These are phyloP conservation scores for Andalucia godoyi DNA, from an alignment of 78 protist genomes.

Conservation along the genomic window DNA sequence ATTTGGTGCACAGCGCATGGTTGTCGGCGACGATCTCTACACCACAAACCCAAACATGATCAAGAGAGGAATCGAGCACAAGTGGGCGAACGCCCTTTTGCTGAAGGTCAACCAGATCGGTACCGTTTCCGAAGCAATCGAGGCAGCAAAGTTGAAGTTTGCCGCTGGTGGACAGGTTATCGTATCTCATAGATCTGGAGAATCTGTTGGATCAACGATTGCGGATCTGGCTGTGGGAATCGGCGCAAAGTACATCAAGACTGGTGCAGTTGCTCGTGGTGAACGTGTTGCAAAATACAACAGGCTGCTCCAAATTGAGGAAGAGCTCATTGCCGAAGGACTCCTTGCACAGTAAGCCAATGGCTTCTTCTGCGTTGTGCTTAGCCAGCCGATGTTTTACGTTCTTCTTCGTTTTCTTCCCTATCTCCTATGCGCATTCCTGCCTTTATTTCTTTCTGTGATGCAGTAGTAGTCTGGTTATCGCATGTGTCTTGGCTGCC, in stretches of 20 bases:
- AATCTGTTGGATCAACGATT: constrained; percentile 94
- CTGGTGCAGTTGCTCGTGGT: constrained; percentile 99
- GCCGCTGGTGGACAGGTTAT: constrained; percentile 89
- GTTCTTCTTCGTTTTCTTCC: too few relatives aligned
- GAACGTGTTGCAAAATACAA: constrained; percentile 98
- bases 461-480: too few relatives aligned
- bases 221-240: constrained; percentile 97
- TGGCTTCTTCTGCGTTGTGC: too few relatives aligned
- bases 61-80: constrained; percentile 73
- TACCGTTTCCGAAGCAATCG: constrained; percentile 76
- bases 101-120: constrained; percentile 98
- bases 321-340: constrained; percentile 15
- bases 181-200: constrained; percentile 96
- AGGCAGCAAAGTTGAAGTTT: constrained; percentile 44
- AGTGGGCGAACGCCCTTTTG: constrained; percentile 90
- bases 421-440: too few relatives aligned
- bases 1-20: constrained; percentile 1
- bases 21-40: constrained; percentile 97
- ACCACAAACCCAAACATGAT: constrained; percentile 96
- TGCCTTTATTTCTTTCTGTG: too few relatives aligned
- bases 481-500: too few relatives aligned
- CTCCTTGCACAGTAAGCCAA: too few relatives aligned
- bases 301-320: constrained; percentile 80
- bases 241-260: constrained; percentile 97
- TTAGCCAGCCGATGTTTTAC: too few relatives aligned